Evolutionary conservation across 2,329 filamentous ascomycete genomes (phyloP), one percentile per base, ranked within the genome.

Genomic region (Gaeumannomyces tritici): DNA sequence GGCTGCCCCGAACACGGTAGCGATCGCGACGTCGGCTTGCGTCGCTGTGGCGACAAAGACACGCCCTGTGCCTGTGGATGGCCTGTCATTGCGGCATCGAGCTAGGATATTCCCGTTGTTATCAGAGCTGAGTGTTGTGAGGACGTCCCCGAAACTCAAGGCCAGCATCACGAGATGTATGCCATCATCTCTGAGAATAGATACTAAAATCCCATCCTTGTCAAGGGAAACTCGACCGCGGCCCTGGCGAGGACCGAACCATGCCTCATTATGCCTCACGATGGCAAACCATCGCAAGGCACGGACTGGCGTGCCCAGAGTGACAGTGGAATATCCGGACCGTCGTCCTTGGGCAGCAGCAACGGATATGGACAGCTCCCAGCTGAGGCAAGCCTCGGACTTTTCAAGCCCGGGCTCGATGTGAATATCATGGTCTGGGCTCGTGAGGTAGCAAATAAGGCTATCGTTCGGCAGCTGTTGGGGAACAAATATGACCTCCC

Each of bases 161-260:
- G 88, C 91, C 31, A 97, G 78, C 11, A 96, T 74, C 1, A 93
- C 90, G 6, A 97, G 75, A 71, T 91, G 88, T 26, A 86, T 81
- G 0, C 93, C 93, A 66, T 89, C 79, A 0, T 77, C 73, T 29
- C 85, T 87, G 27, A 96, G 77, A 68, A 97, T 96, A 0, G 90
- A 90, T 63, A 88, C 86, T n/a, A 96, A 72, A 2, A 97, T 75
- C 1, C 86, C 91, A 69, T 96, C 90, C 67, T 92, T 90, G 64
- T 91, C 89, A 5, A 93, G 77, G 5, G 77, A 76, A 63, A 96
- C 89, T 0, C 76, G 76, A 3, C 77, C 74, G 65, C 83, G 86
- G 13, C 93, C 93, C 72, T 97, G 93, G 54, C 91, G 81, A 24
- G 93, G 93, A 9, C 89, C 91, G 12, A 96, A 77, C 93, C 93